Evolutionary conservation across 2,329 filamentous ascomycete genomes (phyloP).

Genomic region (Albophoma yamanashiensis): DNA sequence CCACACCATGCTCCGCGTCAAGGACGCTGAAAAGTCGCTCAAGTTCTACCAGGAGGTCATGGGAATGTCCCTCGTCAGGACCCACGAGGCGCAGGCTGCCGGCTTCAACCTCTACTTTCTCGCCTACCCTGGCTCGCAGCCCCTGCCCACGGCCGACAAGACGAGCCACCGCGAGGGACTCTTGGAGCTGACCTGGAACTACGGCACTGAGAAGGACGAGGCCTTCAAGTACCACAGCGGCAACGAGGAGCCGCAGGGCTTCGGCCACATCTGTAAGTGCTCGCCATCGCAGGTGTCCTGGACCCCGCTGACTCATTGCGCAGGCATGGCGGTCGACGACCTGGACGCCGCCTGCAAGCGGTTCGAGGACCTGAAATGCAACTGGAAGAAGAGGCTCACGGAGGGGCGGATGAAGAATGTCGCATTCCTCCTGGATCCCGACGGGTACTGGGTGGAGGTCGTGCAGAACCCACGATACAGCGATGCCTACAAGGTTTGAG

Average conservation of each 20-base stretch:
- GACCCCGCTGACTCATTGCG: not conserved
- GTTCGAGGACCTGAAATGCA: conserved; percentile 71
- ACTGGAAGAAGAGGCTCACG: conserved; percentile 92
- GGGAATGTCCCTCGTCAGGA: conserved; percentile 77
- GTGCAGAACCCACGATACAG: conserved; percentile 68
- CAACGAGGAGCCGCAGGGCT: conserved; percentile 84
- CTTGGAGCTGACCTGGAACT: conserved; percentile 81
- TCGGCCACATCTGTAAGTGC: conserved; percentile 76
- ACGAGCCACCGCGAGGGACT: conserved; percentile 67
- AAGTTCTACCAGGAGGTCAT: conserved; percentile 78
- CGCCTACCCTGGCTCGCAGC: conserved; percentile 57
- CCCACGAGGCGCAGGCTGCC: conserved; percentile 54
- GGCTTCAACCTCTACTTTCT: conserved; percentile 91
- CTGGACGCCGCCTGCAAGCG: conserved; percentile 78
- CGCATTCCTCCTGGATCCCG: conserved; percentile 82
- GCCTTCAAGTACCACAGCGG: conserved; percentile 84
- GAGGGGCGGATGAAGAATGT: conserved; percentile 91
- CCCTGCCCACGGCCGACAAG: conserved; percentile 38
- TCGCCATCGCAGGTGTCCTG: not conserved
- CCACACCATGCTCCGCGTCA: conserved; percentile 92
- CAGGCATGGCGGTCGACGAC: conserved; percentile 73
- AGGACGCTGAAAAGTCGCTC: conserved; percentile 63
- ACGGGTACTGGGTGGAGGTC: conserved; percentile 73
- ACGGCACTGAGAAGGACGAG: conserved; percentile 75
- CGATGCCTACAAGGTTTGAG: conserved; percentile 25